Conservation (phyloP, 352 stramenopile genomes). For the Phytopythium ostracodes region DNA sequence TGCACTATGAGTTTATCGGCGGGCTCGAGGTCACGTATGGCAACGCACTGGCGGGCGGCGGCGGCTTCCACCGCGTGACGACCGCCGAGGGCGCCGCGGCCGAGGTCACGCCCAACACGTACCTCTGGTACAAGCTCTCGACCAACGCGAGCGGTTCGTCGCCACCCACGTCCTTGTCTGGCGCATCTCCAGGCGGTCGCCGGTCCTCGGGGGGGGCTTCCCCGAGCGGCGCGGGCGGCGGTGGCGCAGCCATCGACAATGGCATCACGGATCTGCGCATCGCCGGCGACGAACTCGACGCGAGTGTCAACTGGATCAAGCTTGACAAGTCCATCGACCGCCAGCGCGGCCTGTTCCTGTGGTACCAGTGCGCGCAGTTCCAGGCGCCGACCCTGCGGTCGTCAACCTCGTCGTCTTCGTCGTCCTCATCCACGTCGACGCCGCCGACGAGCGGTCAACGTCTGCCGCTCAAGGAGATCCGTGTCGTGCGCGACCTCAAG, state of each 20-base stretch:
- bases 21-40: slow-evolving; percentile 84
- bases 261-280: slow-evolving; percentile 62
- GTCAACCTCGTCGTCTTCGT: slow-evolving; percentile 5
- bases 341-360: slow-evolving; percentile 52
- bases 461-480: slow-evolving; percentile 76
- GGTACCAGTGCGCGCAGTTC: slow-evolving; percentile 44
- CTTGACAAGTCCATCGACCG: slow-evolving; percentile 78
- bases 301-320: slow-evolving; percentile 33
- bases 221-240: background rate
- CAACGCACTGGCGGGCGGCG: slow-evolving; percentile 73
- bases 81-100: slow-evolving; percentile 64
- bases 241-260: slow-evolving; percentile 7
- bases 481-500: slow-evolving; percentile 59
- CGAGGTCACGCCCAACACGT: slow-evolving; percentile 78
- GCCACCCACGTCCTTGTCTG: slow-evolving; percentile 6
- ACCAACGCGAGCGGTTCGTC: slow-evolving; percentile 10
- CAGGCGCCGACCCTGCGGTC: slow-evolving; percentile 10
- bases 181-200: slow-evolving; percentile 8
- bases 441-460: slow-evolving; percentile 12
- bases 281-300: slow-evolving; percentile 19
- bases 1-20: slow-evolving; percentile 71
- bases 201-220: slow-evolving; percentile 1
- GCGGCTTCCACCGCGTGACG: slow-evolving; percentile 82
- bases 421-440: slow-evolving; percentile 8
- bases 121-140: slow-evolving; percentile 79